These are phyloP conservation scores for Hypoxylon crocopeplum DNA, from an alignment of 495 filamentous ascomycete genomes.

Conservation along the genomic window DNA sequence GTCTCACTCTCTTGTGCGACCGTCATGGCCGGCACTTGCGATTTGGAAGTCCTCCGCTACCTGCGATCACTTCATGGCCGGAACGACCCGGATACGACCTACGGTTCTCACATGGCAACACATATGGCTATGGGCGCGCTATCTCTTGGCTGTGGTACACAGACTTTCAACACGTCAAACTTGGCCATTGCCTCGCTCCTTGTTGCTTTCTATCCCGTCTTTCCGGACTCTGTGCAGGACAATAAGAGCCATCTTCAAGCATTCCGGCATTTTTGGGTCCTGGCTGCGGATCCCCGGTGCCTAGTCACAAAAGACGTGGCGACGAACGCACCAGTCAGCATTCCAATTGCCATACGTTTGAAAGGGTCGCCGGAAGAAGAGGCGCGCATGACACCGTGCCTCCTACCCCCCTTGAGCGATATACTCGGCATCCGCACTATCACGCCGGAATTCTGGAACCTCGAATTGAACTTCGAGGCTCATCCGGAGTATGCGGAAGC, in stretches of 20 bases:
- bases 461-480: constrained; percentile 77
- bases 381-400: constrained; percentile 68
- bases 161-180: constrained; percentile 90
- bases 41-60: constrained; percentile 86
- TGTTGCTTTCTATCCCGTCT: constrained; percentile 92
- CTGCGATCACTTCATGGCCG: constrained; percentile 87
- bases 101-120: constrained; percentile 89
- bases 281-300: constrained; percentile 89
- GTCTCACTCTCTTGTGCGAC: constrained; percentile 80
- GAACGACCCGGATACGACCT: constrained; percentile 82
- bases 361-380: constrained; percentile 54
- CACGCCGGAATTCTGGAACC: constrained; percentile 81
- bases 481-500: constrained; percentile 69
- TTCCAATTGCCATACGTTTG: constrained; percentile 65
- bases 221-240: constrained; percentile 85
- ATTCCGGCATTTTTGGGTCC: constrained; percentile 96
- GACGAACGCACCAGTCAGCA: constrained; percentile 75
- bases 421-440: constrained; percentile 71
- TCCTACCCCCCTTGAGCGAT: constrained; percentile 78
- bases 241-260: constrained; percentile 95
- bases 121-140: constrained; percentile 92
- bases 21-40: constrained; percentile 95
- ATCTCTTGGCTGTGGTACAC: constrained; percentile 89
- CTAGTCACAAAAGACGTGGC: constrained; percentile 84
- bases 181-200: constrained; percentile 84